Conservation (phyloP, 108 stramenopile species). For the Asterionellopsis glacialis region DNA sequence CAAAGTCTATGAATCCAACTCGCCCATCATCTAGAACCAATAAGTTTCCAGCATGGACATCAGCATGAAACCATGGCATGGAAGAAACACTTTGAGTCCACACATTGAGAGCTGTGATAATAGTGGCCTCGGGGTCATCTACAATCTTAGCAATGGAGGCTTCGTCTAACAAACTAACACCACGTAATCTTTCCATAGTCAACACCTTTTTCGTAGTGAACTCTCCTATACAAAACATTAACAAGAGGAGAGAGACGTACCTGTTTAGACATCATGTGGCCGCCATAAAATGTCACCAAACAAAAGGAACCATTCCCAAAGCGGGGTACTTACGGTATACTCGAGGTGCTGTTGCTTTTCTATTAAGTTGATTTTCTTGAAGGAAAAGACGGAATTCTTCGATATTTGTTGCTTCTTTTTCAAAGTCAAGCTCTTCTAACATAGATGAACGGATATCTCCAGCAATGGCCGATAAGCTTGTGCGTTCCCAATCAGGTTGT, state of each 20-base stretch:
- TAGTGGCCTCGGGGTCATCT: slow-evolving; percentile 73
- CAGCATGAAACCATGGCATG: slow-evolving; percentile 97
- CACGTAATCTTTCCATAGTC: slow-evolving; percentile 88
- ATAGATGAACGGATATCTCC: slow-evolving; percentile 84
- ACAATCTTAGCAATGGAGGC: slow-evolving; percentile 64
- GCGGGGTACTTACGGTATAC: slow-evolving; percentile 40
- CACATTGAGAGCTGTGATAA: slow-evolving; percentile 91
- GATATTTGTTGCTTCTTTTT: slow-evolving; percentile 86
- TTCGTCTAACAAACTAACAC: slow-evolving; percentile 86
- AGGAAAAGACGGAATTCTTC: slow-evolving; percentile 87
- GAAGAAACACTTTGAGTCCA: slow-evolving; percentile 86
- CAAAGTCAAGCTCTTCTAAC: slow-evolving; percentile 94
- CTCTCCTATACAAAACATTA: slow-evolving; percentile 7
- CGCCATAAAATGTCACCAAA: not conserved
- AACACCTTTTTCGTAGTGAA: slow-evolving; percentile 80
- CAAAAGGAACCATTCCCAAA: not conserved
- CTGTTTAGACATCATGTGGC: too few relatives aligned
- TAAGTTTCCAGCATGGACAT: slow-evolving; percentile 91
- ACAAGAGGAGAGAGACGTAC: not conserved
- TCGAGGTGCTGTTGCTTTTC: slow-evolving; percentile 68
- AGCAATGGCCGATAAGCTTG: slow-evolving; percentile 78
- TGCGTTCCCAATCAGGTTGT: slow-evolving; percentile 88
- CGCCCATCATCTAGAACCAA: slow-evolving; percentile 82
- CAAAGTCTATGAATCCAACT: slow-evolving; percentile 97
- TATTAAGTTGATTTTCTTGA: slow-evolving; percentile 46